Evolutionary conservation across 805 yeast genomes (phyloP), one percentile per base, ranked within the genome.

Genomic region (Groenewaldozyma salmanticensis): DNA sequence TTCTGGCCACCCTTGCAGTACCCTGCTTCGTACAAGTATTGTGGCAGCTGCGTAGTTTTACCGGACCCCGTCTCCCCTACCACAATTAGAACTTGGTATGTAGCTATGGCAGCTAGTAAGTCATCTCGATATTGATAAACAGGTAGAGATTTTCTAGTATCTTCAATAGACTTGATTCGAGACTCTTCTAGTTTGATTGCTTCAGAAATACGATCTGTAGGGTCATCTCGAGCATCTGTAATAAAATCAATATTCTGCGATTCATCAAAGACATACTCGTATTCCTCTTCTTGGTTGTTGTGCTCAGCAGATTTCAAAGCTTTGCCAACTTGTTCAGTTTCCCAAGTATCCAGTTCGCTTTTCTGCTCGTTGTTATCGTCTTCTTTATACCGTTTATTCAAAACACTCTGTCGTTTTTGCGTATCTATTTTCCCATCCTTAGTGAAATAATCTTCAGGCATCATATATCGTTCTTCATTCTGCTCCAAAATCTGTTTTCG

Each of bases 31-130:
- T 75, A 74, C 9, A 88, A 62, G 54, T 79, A 88, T 53, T 88
- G 96, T 0, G 96, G 96, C 6, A 88, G 58, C 58, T 88, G 96
- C 0, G 96, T 88, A 0, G 96, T 88, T 54, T 88, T 88, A 53
- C 96, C 96, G 0, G 96, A 87, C 35, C 96, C 94, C 0, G 94
- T 83, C 56, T 83, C 94, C 43, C 94, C 94, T 31, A 83, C 90
- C 24, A 83, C 75, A 33, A 83, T 77, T 29, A 83, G 51, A 0
- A 80, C 77, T 55, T 84, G 95, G 50, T 81, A 70, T 21, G 71
- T 63, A 19, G 60, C 57, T 6, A 88, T 70, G 0, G 84, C 78
- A 0, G 68, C 65, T 22, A 88, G 58, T 15, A 88, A 68, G 27
- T 74, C 69, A 2, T 71, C 65, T 35, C 88, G 65, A 51, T 73